phyloP scores from a whole-genome alignment of 139 green algal genomes.

The Gonium pectorale region DNA sequence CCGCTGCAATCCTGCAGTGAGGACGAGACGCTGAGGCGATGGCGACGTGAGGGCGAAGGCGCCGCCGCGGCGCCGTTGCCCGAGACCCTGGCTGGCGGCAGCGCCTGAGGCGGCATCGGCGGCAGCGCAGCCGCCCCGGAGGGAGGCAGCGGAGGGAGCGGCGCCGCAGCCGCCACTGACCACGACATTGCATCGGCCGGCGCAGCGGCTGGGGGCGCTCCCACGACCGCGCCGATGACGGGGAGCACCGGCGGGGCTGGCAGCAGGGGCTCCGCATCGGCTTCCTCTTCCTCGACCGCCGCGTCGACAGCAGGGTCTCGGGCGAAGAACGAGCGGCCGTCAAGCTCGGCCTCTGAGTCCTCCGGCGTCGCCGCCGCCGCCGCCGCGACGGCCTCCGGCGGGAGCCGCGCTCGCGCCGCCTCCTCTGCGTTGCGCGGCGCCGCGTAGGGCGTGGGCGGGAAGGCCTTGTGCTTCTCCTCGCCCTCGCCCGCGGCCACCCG shows the following conservation, averaged over 20 bases:
- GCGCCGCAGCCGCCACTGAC: background rate
- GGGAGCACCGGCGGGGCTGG: background rate
- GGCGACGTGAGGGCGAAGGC: background rate
- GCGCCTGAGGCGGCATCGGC: background rate
- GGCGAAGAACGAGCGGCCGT: too few relatives aligned
- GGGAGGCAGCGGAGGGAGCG: background rate
- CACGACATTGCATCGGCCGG: too few relatives aligned
- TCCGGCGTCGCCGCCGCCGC: background rate
- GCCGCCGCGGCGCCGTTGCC: background rate
- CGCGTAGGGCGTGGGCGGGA: background rate
- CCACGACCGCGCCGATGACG: too few relatives aligned
- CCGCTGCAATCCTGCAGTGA: too few relatives aligned
- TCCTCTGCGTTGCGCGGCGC: constrained; percentile 5
- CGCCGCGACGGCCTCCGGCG: background rate
- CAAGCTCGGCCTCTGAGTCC: background rate
- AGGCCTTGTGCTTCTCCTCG: background rate
- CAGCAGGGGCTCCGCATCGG: background rate
- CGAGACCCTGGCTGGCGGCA: background rate
- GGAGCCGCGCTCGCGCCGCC: background rate
- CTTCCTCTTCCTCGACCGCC: background rate
- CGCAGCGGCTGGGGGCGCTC: too few relatives aligned
- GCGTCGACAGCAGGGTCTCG: too few relatives aligned
- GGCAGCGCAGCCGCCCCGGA: background rate
- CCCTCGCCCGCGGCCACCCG: background rate
- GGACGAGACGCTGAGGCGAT: constrained; percentile 17